These are phyloP conservation scores for Aspergillus sp. DNA, from an alignment of 2,329 filamentous ascomycete species.

Conservation along the genomic window DNA sequence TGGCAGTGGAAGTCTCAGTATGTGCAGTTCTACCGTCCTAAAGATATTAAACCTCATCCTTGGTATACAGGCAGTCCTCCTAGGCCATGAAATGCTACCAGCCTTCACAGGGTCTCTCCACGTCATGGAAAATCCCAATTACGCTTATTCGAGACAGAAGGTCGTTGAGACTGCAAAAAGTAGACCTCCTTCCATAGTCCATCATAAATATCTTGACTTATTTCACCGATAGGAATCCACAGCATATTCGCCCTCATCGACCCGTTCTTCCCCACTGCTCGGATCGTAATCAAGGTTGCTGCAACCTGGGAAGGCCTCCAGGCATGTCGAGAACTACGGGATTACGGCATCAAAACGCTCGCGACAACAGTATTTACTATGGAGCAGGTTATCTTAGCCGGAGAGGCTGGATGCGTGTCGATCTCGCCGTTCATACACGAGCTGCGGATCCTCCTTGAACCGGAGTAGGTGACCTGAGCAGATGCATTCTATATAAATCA, in stretches of 20 bases:
- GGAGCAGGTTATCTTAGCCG: slow-evolving; percentile 57
- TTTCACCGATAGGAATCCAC: neutral
- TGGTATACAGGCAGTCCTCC: neutral
- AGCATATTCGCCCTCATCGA: neutral
- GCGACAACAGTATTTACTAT: slow-evolving; percentile 55
- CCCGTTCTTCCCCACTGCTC: neutral
- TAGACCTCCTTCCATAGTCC: neutral
- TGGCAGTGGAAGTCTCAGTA: slow-evolving; percentile 1
- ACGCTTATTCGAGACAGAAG: neutral
- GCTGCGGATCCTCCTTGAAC: slow-evolving; percentile 14
- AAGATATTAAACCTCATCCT: neutral
- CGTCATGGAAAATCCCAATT: slow-evolving; percentile 4
- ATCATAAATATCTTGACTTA: too few relatives aligned
- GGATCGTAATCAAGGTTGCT: slow-evolving; percentile 6
- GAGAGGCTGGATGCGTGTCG: slow-evolving; percentile 55
- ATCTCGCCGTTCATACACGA: slow-evolving; percentile 63
- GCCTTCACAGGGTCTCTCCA: slow-evolving; percentile 2
- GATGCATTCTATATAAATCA: neutral
- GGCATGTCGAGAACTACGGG: neutral
- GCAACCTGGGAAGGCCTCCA: slow-evolving; percentile 11
- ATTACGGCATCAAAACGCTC: slow-evolving; percentile 23
- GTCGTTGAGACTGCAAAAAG: neutral
- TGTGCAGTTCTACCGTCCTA: neutral
- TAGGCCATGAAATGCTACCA: neutral
- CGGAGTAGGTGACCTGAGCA: neutral